Percentiles rank a stretch among this genome's conserved stretches.
Evolutionary conservation across 2,329 filamentous ascomycete species (phyloP).

Genomic region (Arthrobotrys megalospora): DNA sequence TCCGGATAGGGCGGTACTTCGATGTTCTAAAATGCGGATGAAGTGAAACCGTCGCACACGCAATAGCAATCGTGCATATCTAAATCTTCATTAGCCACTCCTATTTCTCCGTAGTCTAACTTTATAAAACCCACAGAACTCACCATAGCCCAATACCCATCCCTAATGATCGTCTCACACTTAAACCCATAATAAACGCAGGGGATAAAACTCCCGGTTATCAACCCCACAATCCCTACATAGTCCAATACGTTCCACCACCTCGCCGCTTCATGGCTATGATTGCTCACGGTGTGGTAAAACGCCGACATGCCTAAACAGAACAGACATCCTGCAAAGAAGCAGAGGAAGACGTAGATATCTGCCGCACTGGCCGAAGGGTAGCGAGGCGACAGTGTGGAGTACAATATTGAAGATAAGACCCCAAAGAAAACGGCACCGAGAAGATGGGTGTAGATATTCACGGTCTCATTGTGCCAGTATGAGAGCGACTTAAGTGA

Average conservation of each 20-base stretch:
- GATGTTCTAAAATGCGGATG: conserved; percentile 88
- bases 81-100: conserved; percentile 66
- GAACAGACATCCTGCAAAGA: conserved; percentile 80
- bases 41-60: conserved; percentile 82
- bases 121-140: conserved; percentile 65
- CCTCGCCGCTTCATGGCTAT: conserved; percentile 81
- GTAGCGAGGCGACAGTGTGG: conserved; percentile 77
- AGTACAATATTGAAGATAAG: conserved; percentile 72
- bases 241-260: conserved; percentile 97
- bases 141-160: conserved; percentile 82
- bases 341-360: conserved; percentile 81
- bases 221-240: conserved; percentile 90
- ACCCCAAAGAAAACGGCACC: conserved; percentile 73
- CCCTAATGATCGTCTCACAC: conserved; percentile 77
- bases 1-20: conserved; percentile 85
- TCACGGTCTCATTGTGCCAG: conserved; percentile 74
- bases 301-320: conserved; percentile 87
- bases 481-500: conserved; percentile 37
- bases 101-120: not conserved
- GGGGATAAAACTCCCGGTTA: conserved; percentile 91
- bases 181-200: conserved; percentile 89
- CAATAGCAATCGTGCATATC: conserved; percentile 84
- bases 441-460: conserved; percentile 80
- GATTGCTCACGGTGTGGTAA: conserved; percentile 88
- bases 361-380: conserved; percentile 75